Evolutionary conservation across 2,329 filamentous ascomycete species (phyloP), one percentile per base, ranked within the genome.

Genomic region (Colletotrichum lindemuthianum): DNA sequence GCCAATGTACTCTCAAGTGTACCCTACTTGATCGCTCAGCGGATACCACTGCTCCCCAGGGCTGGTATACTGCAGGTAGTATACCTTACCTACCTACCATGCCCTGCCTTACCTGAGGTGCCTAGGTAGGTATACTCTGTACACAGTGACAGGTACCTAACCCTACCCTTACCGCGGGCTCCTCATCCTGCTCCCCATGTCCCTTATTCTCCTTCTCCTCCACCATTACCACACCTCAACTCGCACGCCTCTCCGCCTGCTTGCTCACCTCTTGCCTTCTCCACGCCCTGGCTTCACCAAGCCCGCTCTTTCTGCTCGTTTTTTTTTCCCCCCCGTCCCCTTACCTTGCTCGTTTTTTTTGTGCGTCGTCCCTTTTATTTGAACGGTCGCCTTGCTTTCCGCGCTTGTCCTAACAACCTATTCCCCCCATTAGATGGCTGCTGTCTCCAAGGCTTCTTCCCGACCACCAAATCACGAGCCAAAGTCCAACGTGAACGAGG

Each of bases 201-300:
- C 51, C 51, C 61, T 65, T 51, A 60, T 61, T 61, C 57, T 61
- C 61, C 51, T 65, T 43, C 54, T 63, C 60, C 60, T 59, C 54
- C 48, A 63, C 48, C 48, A 63, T 32, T 51, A 57, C 53, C 49
- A 54, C 59, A 37, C 53, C 49, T 43, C 44, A 33, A 37, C 50
- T 54, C 63, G 41, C 54, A 63, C 60, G 49, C 64, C 55, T 66
- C 63, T 24, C 24, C 24, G 24, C 24, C 24, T 24, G 24, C 24
- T 24, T 24, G 24, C 24, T 24, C 24, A 24, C 24, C 24, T 24
- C 40, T 63, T 49, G 53, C 60, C 60, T 65, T 55, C n/a, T 65
- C 50, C 60, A 57, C 60, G 56, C 61, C 65, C 65, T 67, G 48
- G 24, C 64, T 60, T 67, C 64, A 67, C 64, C 55, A 65, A 59